Percentiles rank a stretch among this genome's conserved stretches.
Conservation (phyloP, 345 rosid species). For the Citrus maxima region DNA sequence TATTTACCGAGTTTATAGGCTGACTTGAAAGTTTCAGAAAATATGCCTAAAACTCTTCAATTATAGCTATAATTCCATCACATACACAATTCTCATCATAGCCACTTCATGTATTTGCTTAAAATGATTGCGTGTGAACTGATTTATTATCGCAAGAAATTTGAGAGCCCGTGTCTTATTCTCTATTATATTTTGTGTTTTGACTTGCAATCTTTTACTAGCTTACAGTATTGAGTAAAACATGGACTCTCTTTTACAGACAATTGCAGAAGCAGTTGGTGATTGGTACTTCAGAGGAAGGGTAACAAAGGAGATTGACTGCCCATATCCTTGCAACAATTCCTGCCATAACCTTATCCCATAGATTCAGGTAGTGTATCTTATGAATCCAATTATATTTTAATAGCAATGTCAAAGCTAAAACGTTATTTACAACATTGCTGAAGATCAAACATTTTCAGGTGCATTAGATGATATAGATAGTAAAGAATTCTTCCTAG, state of each 20-base stretch:
- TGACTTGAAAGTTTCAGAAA: background rate
- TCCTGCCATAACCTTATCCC: slow-evolving; percentile 74
- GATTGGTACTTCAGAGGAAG: slow-evolving; percentile 84
- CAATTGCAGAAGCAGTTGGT: slow-evolving; percentile 81
- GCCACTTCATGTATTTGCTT: background rate
- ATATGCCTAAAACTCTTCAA: background rate
- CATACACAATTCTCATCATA: background rate
- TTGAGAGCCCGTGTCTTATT: background rate
- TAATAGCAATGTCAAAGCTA: background rate
- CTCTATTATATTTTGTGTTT: background rate
- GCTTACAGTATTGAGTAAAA: background rate
- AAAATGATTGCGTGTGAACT: background rate
- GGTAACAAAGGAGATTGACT: slow-evolving; percentile 52
- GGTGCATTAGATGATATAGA: slow-evolving; percentile 5
- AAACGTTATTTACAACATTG: no score
- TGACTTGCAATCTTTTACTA: background rate
- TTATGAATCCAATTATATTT: background rate
- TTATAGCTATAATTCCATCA: background rate
- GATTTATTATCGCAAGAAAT: background rate
- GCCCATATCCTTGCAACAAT: slow-evolving; percentile 76
- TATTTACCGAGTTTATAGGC: background rate
- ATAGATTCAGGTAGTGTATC: slow-evolving; percentile 24
- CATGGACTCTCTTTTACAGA: slow-evolving; percentile 32
- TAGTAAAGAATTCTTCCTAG: background rate
- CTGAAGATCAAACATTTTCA: slow-evolving; percentile 8